phyloP scores from a whole-genome alignment of 1,284 basidiomycete species.

The Malassezia psittaci region DNA sequence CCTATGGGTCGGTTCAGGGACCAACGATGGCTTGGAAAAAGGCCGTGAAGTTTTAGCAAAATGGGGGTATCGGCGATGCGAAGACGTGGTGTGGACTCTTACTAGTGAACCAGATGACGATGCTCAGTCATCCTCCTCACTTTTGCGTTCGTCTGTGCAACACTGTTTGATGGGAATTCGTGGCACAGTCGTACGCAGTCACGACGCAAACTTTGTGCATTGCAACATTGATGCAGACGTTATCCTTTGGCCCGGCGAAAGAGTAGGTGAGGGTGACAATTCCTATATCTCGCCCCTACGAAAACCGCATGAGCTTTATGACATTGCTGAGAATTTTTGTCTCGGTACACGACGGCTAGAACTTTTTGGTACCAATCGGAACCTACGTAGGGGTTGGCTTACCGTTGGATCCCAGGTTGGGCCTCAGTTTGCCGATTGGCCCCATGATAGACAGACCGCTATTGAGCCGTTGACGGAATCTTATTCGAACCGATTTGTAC shows the following conservation, averaged over 20 bases:
- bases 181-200: conserved; percentile 85
- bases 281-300: conserved; percentile 51
- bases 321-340: conserved; percentile 93
- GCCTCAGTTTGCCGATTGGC: conserved; percentile 17
- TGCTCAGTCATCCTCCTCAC: conserved; percentile 14
- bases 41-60: conserved; percentile 79
- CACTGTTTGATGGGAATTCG: conserved; percentile 98
- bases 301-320: conserved; percentile 90
- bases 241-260: conserved; percentile 82
- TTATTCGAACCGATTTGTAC: conserved; percentile 31
- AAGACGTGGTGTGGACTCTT: conserved; percentile 95
- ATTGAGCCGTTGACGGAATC: conserved; percentile 23
- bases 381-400: conserved; percentile 80
- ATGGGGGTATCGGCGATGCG: conserved; percentile 92
- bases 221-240: conserved; percentile 98
- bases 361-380: conserved; percentile 66
- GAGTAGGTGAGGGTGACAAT: conserved; percentile 31
- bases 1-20: conserved; percentile 88
- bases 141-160: conserved; percentile 48
- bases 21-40: conserved; percentile 77
- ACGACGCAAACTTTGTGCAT: conserved; percentile 89
- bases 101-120: conserved; percentile 55
- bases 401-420: conserved; percentile 56
- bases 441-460: conserved; percentile 6
- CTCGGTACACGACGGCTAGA: conserved; percentile 83